Percentiles rank a stretch among this genome's conserved stretches.
These are phyloP conservation scores for Aspergillus carbonarius DNA, from an alignment of 2,329 filamentous ascomycete species.

Conservation along the genomic window DNA sequence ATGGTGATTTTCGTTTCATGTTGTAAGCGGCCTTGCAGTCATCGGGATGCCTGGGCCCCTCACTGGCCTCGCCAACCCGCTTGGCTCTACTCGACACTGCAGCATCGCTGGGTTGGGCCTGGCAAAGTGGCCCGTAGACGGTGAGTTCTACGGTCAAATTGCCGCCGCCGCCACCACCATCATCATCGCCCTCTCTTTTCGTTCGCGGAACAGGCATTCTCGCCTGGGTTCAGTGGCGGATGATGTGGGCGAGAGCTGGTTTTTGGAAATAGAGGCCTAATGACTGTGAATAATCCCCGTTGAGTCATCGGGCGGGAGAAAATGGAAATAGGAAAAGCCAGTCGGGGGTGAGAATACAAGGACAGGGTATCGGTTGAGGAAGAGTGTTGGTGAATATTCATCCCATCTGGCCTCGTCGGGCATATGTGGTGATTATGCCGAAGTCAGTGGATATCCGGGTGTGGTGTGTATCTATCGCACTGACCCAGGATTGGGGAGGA, in stretches of 20 bases:
- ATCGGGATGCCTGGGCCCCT: slow-evolving; percentile 8
- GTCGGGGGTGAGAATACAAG: background rate
- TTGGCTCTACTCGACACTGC: slow-evolving; percentile 11
- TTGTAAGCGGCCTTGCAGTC: slow-evolving; percentile 11
- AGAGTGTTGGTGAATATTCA: background rate
- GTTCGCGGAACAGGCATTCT: background rate
- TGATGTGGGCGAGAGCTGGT: background rate
- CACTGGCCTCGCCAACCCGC: slow-evolving; percentile 8
- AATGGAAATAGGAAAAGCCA: background rate
- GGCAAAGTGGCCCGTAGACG: background rate
- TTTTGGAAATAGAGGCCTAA: background rate
- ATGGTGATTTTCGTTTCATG: slow-evolving; percentile 8
- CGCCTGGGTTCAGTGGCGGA: background rate
- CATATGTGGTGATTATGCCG: background rate
- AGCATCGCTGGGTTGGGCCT: slow-evolving; percentile 7
- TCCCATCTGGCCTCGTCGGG: background rate
- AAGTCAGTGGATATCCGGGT: background rate
- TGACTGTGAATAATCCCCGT: background rate
- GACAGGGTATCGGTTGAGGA: too few relatives aligned
- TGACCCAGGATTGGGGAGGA: background rate
- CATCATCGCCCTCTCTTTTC: slow-evolving; percentile 1
- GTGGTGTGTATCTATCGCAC: background rate
- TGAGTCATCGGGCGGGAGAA: background rate
- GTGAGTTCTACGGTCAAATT: slow-evolving; percentile 5
- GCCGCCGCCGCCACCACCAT: slow-evolving; percentile 9